Base-by-base conservation (phyloP, 2,329 filamentous ascomycete species). In the Aureobasidium mangrovei region DNA sequence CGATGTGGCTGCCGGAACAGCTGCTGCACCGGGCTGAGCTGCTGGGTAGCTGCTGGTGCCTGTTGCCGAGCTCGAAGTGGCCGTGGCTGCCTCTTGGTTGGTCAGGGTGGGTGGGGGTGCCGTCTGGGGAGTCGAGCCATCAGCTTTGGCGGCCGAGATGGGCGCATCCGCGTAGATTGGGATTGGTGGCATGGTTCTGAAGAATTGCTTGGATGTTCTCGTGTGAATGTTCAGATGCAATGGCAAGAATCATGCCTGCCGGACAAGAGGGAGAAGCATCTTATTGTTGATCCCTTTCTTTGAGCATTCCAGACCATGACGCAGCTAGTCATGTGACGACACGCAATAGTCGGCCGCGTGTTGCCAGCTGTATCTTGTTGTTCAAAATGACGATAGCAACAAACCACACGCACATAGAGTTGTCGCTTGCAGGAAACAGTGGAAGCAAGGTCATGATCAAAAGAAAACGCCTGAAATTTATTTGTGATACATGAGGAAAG, bases 111-210 rank as follows among this genome's bases (percentile, higher is more conserved):
- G 70, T 10, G 64, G 64, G 53, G 62, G 60, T 52, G 64, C 59
- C 3, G 71, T 72, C 56, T 71, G 65, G 3, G 69, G 68, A 1
- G 69, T 70, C 27, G 65, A 56, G 33, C 65, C 69, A 57, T 55
- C 64, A 27, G 57, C 56, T 63, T 72, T 73, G 56, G 63, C 62
- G 9, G 65, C 65, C 10, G 48, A 32, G 58, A 77, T 75, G 51
- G 74, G 74, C 27, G 69, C 69, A 59, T 76, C 66, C 54, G 71
- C 70, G 67, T 75, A 72, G 54, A 75, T 67, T 41, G 67, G 71
- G 42, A 76, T 70, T 9, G 72, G 73, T 9, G 73, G 71, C 74
- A 76, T 76, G 8, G 39, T 35, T 10, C 6, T 7, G 10, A 10
- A 35, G 69, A 56, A 49, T 28, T 31, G 29, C 1, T 40, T 39